Evolutionary conservation across 805 yeast species (phyloP).

Genomic region (Crinitomyces ghanaensis): DNA sequence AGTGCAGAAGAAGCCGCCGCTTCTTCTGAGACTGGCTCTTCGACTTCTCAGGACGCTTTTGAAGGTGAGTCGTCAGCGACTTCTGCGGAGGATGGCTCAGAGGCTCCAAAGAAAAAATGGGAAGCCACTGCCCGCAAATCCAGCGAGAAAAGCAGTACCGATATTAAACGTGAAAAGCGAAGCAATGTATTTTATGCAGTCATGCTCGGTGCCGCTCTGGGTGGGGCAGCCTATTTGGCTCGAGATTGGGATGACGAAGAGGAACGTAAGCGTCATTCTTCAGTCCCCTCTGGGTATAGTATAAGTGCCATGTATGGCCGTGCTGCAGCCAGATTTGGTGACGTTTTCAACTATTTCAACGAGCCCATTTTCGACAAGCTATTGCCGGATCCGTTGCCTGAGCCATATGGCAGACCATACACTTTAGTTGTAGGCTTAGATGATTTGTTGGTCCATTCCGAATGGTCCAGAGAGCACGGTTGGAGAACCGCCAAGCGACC

Average conservation of each 20-base stretch:
- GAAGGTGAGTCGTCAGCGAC: constrained; percentile 2
- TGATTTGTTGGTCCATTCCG: constrained; percentile 80
- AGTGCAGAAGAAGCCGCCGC: constrained; percentile 8
- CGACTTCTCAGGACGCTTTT: background rate
- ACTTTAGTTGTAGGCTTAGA: constrained; percentile 85
- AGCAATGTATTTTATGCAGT: constrained; percentile 64
- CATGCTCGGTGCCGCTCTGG: constrained; percentile 34
- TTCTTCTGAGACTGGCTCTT: background rate
- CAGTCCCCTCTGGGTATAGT: constrained; percentile 54
- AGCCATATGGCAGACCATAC: constrained; percentile 83
- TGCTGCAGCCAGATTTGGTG: constrained; percentile 56
- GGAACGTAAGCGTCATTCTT: constrained; percentile 44
- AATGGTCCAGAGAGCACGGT: constrained; percentile 84
- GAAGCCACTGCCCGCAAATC: constrained; percentile 37
- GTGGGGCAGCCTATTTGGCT: constrained; percentile 53
- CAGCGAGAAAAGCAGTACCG: constrained; percentile 26
- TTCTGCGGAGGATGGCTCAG: constrained; percentile 6
- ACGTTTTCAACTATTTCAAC: constrained; percentile 69
- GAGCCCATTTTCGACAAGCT: constrained; percentile 92
- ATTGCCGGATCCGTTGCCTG: constrained; percentile 86
- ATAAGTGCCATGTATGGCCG: constrained; percentile 58
- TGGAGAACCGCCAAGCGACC: constrained; percentile 99
- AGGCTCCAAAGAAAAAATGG: constrained; percentile 28
- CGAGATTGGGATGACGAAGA: constrained; percentile 81
- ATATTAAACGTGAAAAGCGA: constrained; percentile 60